These are phyloP conservation scores for Dalbergia cultrata DNA, from an alignment of 306 rosid species.

Conservation along the genomic window DNA sequence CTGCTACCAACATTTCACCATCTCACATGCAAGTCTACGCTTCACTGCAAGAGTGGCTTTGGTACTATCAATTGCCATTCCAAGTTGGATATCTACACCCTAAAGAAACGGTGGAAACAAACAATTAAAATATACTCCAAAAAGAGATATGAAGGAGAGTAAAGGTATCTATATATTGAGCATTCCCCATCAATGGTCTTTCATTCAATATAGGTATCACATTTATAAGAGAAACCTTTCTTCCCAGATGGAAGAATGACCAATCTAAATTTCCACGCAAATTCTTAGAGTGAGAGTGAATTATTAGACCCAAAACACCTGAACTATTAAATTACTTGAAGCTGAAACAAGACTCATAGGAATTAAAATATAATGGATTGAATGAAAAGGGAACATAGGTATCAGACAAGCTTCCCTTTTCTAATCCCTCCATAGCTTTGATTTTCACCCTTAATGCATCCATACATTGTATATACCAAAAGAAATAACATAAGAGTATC, in stretches of 20 bases:
- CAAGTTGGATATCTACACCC: constrained; percentile 98
- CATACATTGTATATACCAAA: background rate
- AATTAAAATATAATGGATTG: background rate
- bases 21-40: constrained; percentile 99
- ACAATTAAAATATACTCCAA: constrained; percentile 1
- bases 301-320: constrained; percentile 15
- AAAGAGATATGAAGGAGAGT: constrained; percentile 26
- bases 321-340: background rate
- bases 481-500: background rate
- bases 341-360: background rate
- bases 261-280: constrained; percentile 21
- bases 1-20: constrained; percentile 99
- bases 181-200: constrained; percentile 32
- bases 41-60: constrained; percentile 99
- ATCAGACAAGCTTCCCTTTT: background rate
- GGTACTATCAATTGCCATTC: constrained; percentile 96
- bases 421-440: background rate
- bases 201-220: background rate
- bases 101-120: constrained; percentile 46
- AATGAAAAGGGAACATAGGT: background rate
- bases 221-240: constrained; percentile 1
- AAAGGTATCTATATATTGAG: constrained; percentile 26
- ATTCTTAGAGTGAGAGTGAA: constrained; percentile 17
- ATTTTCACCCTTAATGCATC: background rate
- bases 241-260: background rate